Percentiles rank a stretch among this genome's conserved stretches.
Conservation (phyloP, 2,329 filamentous ascomycete genomes). For the Pleoardoris graminearum region DNA sequence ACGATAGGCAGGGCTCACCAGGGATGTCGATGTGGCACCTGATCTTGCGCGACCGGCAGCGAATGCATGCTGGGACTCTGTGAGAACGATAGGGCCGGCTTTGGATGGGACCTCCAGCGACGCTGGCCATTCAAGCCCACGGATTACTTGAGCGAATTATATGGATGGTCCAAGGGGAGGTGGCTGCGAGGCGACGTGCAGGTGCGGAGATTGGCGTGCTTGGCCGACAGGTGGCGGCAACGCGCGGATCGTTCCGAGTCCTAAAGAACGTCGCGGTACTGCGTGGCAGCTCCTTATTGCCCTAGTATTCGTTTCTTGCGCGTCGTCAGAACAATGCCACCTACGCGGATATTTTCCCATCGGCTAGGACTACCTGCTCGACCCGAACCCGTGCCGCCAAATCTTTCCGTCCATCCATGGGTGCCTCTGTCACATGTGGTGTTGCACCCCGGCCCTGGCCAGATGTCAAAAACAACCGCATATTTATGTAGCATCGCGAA, state of each 20-base stretch:
- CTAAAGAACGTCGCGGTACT: too few species aligned
- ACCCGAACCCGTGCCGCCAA: slow-evolving; percentile 4
- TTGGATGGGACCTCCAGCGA: slow-evolving; percentile 34
- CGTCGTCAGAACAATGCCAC: neutral
- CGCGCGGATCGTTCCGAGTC: too few species aligned
- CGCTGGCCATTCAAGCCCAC: slow-evolving; percentile 32
- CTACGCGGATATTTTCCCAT: neutral
- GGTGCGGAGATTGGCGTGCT: neutral
- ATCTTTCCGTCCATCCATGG: neutral
- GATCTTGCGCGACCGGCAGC: slow-evolving; percentile 48
- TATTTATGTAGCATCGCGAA: too few species aligned
- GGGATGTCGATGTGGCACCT: slow-evolving; percentile 48
- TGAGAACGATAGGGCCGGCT: slow-evolving; percentile 49
- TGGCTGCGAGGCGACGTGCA: neutral
- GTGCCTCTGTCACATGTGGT: neutral
- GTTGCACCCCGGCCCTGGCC: too few species aligned
- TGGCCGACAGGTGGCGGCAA: neutral
- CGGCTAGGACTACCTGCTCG: neutral
- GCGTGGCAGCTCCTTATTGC: too few species aligned
- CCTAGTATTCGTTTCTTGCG: neutral
- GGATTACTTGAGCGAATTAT: neutral
- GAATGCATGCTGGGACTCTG: slow-evolving; percentile 48
- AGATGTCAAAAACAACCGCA: too few species aligned
- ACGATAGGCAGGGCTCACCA: slow-evolving; percentile 45
- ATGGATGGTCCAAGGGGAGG: neutral